phyloP scores from a whole-genome alignment of 2,329 filamentous ascomycete genomes.

The Monosporascus sp. region DNA sequence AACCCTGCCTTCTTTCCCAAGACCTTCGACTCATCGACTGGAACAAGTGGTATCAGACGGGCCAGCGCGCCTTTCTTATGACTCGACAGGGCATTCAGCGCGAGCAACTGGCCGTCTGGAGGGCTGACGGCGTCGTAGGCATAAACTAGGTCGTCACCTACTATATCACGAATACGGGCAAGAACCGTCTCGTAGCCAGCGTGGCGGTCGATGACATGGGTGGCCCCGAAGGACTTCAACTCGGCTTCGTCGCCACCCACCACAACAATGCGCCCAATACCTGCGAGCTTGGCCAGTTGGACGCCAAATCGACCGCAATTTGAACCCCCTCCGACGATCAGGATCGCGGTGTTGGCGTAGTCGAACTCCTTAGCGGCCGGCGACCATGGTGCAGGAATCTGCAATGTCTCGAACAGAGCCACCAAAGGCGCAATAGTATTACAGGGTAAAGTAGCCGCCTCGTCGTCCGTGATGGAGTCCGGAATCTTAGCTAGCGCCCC shows the following conservation, averaged over 20 bases:
- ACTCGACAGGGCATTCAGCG: constrained; percentile 29
- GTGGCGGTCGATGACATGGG: constrained; percentile 36
- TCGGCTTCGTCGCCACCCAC: constrained; percentile 27
- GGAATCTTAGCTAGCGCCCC: constrained; percentile 27
- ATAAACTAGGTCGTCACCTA: constrained; percentile 34
- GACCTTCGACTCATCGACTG: constrained; percentile 22
- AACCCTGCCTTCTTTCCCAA: constrained; percentile 27
- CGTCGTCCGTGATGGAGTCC: constrained; percentile 26
- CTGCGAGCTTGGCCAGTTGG: constrained; percentile 29
- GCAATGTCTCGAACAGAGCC: constrained; percentile 28
- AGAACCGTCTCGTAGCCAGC: constrained; percentile 25
- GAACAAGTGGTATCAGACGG: constrained; percentile 17
- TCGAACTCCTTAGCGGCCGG: constrained; percentile 16
- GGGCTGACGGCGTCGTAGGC: constrained; percentile 30
- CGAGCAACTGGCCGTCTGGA: constrained; percentile 20
- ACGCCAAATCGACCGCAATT: constrained; percentile 29
- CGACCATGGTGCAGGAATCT: constrained; percentile 23
- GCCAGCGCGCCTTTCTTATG: constrained; percentile 29
- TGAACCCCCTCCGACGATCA: constrained; percentile 31
- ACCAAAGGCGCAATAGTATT: constrained; percentile 30
- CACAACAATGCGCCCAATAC: constrained; percentile 34
- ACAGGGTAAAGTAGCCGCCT: constrained; percentile 31
- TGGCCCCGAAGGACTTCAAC: constrained; percentile 32
- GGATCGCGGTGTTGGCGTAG: constrained; percentile 16
- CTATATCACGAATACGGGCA: constrained; percentile 27